Conservation (phyloP, 345 rosid genomes). For the Salix suchowensis region DNA sequence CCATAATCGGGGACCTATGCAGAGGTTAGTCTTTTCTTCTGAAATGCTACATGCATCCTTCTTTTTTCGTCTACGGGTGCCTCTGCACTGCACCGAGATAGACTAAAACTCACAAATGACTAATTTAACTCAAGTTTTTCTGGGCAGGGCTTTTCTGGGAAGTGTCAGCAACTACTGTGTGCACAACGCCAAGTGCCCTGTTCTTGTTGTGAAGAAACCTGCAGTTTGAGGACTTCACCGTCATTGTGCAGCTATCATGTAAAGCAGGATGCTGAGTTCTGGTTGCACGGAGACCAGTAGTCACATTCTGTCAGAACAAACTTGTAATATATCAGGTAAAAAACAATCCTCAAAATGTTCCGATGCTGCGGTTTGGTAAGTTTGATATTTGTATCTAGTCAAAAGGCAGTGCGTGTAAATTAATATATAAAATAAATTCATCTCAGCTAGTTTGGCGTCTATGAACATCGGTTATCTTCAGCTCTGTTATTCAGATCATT, state of each 20-base stretch:
- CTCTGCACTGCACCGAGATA: background rate
- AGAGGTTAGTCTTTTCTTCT: conserved; percentile 36
- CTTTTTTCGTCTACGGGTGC: background rate
- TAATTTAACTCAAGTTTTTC: background rate
- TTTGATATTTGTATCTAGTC: background rate
- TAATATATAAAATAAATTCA: background rate
- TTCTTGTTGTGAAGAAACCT: conserved; percentile 21
- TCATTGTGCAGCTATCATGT: background rate
- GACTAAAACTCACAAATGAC: too few species aligned
- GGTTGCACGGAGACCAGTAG: background rate
- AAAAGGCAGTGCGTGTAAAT: background rate
- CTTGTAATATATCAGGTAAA: background rate
- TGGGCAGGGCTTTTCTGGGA: conserved; percentile 26
- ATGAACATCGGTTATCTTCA: background rate
- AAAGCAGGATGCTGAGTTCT: background rate
- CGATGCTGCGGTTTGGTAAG: background rate
- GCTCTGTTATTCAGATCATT: background rate
- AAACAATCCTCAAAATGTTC: background rate
- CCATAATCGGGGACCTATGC: conserved; percentile 44
- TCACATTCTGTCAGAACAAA: background rate
- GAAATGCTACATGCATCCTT: background rate
- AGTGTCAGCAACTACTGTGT: conserved; percentile 26
- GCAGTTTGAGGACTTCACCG: background rate
- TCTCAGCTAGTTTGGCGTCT: background rate
- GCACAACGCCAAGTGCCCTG: conserved; percentile 22